Conservation (phyloP, 1,139 yeast species). For the Candida dubliniensis region DNA sequence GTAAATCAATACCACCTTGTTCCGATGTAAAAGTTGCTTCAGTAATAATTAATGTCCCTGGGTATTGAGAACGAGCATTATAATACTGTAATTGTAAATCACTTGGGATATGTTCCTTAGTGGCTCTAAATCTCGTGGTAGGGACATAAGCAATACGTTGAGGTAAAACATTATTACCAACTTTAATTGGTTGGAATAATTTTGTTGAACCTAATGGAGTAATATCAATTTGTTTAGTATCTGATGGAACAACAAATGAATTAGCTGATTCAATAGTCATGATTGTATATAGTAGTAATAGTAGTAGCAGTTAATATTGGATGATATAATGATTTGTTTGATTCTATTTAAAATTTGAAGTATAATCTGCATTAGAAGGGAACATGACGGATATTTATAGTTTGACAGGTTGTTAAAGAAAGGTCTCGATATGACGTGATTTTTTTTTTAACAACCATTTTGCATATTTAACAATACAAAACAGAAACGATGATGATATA, state of each 20-base stretch:
- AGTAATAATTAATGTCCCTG: constrained; percentile 55
- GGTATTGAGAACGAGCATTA: constrained; percentile 47
- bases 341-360: too few relatives aligned
- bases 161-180: constrained; percentile 37
- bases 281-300: not conserved
- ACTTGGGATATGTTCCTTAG: constrained; percentile 41
- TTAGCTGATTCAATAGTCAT: not conserved
- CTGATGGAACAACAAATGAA: not conserved
- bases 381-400: too few relatives aligned
- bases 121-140: constrained; percentile 51
- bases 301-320: too few relatives aligned
- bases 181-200: constrained; percentile 49
- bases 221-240: constrained; percentile 5
- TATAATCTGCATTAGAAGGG: too few relatives aligned
- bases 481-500: too few relatives aligned
- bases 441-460: too few relatives aligned
- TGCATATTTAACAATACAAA: too few relatives aligned
- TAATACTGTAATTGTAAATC: constrained; percentile 53
- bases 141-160: constrained; percentile 56
- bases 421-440: too few relatives aligned
- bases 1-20: constrained; percentile 34
- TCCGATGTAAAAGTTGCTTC: constrained; percentile 36
- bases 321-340: too few relatives aligned
- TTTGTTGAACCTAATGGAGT: constrained; percentile 25
- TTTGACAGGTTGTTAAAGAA: too few relatives aligned